A percentile compares a stretch with the other conserved stretches of the same genome.
Conservation (phyloP, 352 stramenopile species). For the Phytophthora vignae region DNA sequence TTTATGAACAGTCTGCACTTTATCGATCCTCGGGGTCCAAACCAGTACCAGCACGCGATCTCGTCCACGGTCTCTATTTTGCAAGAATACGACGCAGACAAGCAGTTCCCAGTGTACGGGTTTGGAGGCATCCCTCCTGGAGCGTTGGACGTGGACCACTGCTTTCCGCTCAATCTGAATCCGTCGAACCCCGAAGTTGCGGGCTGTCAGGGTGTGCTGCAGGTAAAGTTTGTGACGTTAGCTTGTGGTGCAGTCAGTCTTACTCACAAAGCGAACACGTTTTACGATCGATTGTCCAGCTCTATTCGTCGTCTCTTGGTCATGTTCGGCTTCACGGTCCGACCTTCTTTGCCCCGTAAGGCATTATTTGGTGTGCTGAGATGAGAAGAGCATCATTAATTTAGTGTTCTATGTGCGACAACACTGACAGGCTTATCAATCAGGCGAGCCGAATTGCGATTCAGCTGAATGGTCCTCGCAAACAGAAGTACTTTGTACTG, state of each 20-base stretch:
- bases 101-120: constrained; percentile 77
- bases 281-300: constrained; percentile 20
- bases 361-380: neutral
- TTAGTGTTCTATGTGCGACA: neutral
- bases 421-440: constrained; percentile 49
- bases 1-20: constrained; percentile 62
- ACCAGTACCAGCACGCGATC: constrained; percentile 85
- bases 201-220: constrained; percentile 75
- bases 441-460: constrained; percentile 60
- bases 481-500: constrained; percentile 88
- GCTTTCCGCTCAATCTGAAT: constrained; percentile 90
- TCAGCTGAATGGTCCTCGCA: constrained; percentile 51
- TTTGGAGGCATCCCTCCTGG: constrained; percentile 86
- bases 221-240: constrained; percentile 36
- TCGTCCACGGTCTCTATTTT: constrained; percentile 68
- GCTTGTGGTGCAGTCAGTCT: neutral
- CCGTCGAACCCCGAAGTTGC: constrained; percentile 74
- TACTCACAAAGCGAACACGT: neutral
- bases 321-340: constrained; percentile 65
- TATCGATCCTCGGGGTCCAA: constrained; percentile 67
- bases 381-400: neutral
- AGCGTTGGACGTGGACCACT: constrained; percentile 81
- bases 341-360: constrained; percentile 67
- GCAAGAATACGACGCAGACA: constrained; percentile 78
- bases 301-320: constrained; percentile 61